These are phyloP conservation scores for Purpureocillium lavendulum DNA, from an alignment of 2,329 filamentous ascomycete species.

Conservation along the genomic window DNA sequence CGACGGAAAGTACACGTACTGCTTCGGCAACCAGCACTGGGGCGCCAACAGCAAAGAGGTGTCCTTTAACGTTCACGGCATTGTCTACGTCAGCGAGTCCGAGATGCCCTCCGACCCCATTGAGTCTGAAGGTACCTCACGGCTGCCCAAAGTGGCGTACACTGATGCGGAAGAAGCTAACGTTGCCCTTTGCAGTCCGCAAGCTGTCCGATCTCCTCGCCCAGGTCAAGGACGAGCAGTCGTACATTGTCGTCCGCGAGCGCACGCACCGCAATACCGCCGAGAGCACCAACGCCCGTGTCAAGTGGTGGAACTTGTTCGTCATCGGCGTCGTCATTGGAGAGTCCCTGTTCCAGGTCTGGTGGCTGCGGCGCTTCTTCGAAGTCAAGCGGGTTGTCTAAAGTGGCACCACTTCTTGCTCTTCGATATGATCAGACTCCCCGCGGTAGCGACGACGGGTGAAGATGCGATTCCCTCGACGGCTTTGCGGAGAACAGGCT, in stretches of 20 bases:
- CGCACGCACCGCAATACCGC: constrained; percentile 96
- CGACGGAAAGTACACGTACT: constrained; percentile 91
- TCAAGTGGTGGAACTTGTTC: constrained; percentile 99
- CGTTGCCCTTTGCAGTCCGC: constrained; percentile 50
- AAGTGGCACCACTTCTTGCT: constrained; percentile 7
- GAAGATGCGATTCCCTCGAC: not conserved
- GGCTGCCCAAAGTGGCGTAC: not conserved
- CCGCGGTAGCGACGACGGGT: not conserved
- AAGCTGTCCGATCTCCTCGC: constrained; percentile 75
- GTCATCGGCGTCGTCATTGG: constrained; percentile 82
- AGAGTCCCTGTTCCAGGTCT: constrained; percentile 96
- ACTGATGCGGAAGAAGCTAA: not conserved
- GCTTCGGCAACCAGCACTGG: constrained; percentile 99
- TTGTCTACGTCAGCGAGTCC: constrained; percentile 89
- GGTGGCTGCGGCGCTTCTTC: constrained; percentile 98
- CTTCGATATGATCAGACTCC: not conserved
- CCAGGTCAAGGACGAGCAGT: constrained; percentile 96
- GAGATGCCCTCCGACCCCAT: constrained; percentile 81
- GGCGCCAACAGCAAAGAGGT: constrained; percentile 94
- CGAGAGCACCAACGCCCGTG: constrained; percentile 92
- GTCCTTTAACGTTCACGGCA: constrained; percentile 97
- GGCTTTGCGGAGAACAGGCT: not conserved
- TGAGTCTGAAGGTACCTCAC: constrained; percentile 69
- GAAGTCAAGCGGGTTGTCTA: constrained; percentile 68
- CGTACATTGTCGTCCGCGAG: constrained; percentile 92